These are phyloP conservation scores for Wallacemonas sp. DNA, from an alignment of 208 protist species.

Conservation along the genomic window DNA sequence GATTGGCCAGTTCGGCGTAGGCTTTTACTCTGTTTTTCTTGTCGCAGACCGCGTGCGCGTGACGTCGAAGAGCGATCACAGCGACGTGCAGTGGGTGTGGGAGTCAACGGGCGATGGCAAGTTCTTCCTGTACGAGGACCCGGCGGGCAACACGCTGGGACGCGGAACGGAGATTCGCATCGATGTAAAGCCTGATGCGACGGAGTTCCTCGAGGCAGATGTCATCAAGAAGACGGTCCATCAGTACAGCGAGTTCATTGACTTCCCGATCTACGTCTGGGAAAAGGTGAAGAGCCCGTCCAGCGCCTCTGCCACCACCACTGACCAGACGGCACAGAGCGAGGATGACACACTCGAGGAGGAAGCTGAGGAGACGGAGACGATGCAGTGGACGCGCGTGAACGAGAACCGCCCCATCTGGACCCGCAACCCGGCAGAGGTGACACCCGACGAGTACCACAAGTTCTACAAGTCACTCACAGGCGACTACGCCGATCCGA, in stretches of 20 bases:
- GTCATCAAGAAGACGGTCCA: slow-evolving; percentile 93
- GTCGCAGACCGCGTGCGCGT: slow-evolving; percentile 98
- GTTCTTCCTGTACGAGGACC: slow-evolving; percentile 96
- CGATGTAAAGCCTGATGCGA: slow-evolving; percentile 96
- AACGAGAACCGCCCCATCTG: slow-evolving; percentile 99
- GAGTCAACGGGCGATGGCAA: slow-evolving; percentile 93
- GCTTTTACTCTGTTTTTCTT: slow-evolving; percentile 99
- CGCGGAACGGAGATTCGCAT: slow-evolving; percentile 97
- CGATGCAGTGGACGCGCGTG: slow-evolving; percentile 92
- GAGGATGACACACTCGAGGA: slow-evolving; percentile 76
- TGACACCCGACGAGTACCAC: slow-evolving; percentile 98
- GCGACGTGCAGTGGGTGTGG: slow-evolving; percentile 97
- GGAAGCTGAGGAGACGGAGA: slow-evolving; percentile 12
- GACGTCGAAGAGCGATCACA: slow-evolving; percentile 92
- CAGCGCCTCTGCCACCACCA: slow-evolving; percentile 54
- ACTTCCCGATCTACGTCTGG: slow-evolving; percentile 98
- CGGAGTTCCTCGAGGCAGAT: slow-evolving; percentile 95
- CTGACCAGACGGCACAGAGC: slow-evolving; percentile 54
- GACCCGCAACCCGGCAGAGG: slow-evolving; percentile 92
- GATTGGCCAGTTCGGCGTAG: slow-evolving; percentile 99
- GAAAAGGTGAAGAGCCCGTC: slow-evolving; percentile 32
- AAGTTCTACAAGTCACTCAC: slow-evolving; percentile 98
- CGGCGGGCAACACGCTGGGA: slow-evolving; percentile 94
- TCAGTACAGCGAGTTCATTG: slow-evolving; percentile 99
- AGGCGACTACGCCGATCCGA: slow-evolving; percentile 93